A percentile compares a stretch with the other conserved stretches of the same genome.
These are phyloP conservation scores for Mimosa bimucronata DNA, from an alignment of 306 rosid genomes.

Conservation along the genomic window DNA sequence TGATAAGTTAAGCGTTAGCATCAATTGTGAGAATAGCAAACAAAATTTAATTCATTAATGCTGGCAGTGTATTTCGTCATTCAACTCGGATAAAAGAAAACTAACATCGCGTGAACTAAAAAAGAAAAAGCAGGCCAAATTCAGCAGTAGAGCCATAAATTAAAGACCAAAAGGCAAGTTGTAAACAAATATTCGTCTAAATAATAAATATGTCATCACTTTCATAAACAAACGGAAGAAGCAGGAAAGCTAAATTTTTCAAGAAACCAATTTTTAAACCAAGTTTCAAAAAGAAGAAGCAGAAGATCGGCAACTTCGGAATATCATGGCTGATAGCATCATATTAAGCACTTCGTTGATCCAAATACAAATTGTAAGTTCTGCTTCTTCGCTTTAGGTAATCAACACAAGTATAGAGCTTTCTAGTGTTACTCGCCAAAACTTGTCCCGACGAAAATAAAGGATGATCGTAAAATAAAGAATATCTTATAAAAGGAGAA, in stretches of 20 bases:
- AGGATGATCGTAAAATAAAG: not conserved
- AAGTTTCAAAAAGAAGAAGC: not conserved
- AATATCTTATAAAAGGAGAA: not conserved
- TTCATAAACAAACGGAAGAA: not conserved
- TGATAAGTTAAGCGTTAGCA: not conserved
- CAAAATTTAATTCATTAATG: not conserved
- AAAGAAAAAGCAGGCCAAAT: not conserved
- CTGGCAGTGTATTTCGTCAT: not conserved
- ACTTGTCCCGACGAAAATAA: not conserved
- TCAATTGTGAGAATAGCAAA: not conserved
- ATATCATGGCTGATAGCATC: conserved; percentile 1
- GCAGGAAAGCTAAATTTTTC: not conserved
- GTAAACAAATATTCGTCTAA: not conserved
- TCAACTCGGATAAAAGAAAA: not conserved
- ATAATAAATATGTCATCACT: not conserved
- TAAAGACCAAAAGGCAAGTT: not conserved
- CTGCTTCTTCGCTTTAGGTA: not conserved
- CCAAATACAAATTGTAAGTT: not conserved
- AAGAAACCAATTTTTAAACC: too few species aligned
- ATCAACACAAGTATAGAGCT: not conserved
- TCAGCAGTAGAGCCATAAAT: not conserved
- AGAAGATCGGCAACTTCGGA: not conserved
- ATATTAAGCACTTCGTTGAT: not conserved
- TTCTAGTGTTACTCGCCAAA: not conserved
- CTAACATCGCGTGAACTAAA: not conserved